phyloP scores from a whole-genome alignment of 345 rosid species.

The Brassica incana region DNA sequence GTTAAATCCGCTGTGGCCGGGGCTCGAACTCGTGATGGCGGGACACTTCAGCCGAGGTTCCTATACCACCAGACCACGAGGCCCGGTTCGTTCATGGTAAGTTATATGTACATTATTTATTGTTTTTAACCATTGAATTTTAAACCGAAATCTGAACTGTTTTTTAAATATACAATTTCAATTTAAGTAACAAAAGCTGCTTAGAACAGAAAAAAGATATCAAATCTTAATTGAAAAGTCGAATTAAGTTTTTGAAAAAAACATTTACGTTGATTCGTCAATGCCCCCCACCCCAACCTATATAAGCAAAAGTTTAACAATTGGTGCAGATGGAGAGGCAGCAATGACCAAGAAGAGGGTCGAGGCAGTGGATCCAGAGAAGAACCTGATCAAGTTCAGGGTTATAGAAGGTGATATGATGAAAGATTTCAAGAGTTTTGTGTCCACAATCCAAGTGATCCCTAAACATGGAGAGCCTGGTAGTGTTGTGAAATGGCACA shows the following conservation, averaged over 20 bases:
- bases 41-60: too few species aligned
- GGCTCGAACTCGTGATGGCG: too few species aligned
- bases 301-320: neutral
- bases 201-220: neutral
- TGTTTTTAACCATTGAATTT: neutral
- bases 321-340: slow-evolving; percentile 24
- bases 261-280: neutral
- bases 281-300: neutral
- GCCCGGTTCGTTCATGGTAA: neutral
- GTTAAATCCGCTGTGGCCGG: too few species aligned
- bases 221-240: neutral
- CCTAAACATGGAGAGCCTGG: slow-evolving; percentile 13
- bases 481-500: slow-evolving; percentile 33
- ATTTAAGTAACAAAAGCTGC: neutral
- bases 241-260: neutral
- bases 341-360: neutral
- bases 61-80: too few species aligned
- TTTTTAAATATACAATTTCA: neutral
- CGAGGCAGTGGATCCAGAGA: slow-evolving; percentile 17
- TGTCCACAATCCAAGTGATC: slow-evolving; percentile 8
- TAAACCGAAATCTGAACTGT: neutral
- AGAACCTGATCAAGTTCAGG: neutral
- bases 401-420: slow-evolving; percentile 26
- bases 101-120: neutral
- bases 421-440: slow-evolving; percentile 22